A percentile compares a stretch with the other conserved stretches of the same genome.
Evolutionary conservation across 176 grass and related monocot species (phyloP).

Genomic region (Dendrocalamus sinicus): DNA sequence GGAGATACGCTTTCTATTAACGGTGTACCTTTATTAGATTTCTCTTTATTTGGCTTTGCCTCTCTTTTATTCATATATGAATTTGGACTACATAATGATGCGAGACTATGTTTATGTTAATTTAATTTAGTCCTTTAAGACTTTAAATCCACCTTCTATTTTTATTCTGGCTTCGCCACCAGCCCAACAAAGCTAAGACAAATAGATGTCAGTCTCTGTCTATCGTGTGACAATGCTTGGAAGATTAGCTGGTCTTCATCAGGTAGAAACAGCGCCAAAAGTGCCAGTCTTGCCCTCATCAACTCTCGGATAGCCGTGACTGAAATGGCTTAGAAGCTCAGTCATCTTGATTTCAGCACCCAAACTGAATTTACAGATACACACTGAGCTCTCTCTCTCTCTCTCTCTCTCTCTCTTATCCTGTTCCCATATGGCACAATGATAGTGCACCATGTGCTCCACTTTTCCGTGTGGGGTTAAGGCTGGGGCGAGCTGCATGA

Average conservation of each 20-base stretch:
- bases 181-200: not conserved
- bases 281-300: not conserved
- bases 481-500: conserved; percentile 5
- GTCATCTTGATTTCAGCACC: not conserved
- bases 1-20: too few relatives aligned
- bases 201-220: not conserved
- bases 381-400: not conserved
- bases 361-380: not conserved
- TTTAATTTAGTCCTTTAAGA: too few relatives aligned
- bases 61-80: too few relatives aligned
- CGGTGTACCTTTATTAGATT: too few relatives aligned
- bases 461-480: conserved; percentile 11
- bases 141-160: too few relatives aligned
- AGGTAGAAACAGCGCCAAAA: not conserved
- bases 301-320: not conserved
- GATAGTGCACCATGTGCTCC: conserved; percentile 34
- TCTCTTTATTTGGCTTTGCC: too few relatives aligned
- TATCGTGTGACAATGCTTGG: not conserved
- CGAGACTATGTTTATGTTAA: too few relatives aligned
- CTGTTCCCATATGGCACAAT: conserved; percentile 6
- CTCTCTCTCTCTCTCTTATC: not conserved
- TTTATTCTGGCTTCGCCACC: too few relatives aligned
- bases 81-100: too few relatives aligned
- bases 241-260: not conserved
- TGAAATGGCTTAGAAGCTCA: not conserved